Evolutionary conservation across 2,329 filamentous ascomycete species (phyloP).

Genomic region (Paraphoma chrysanthemicola): DNA sequence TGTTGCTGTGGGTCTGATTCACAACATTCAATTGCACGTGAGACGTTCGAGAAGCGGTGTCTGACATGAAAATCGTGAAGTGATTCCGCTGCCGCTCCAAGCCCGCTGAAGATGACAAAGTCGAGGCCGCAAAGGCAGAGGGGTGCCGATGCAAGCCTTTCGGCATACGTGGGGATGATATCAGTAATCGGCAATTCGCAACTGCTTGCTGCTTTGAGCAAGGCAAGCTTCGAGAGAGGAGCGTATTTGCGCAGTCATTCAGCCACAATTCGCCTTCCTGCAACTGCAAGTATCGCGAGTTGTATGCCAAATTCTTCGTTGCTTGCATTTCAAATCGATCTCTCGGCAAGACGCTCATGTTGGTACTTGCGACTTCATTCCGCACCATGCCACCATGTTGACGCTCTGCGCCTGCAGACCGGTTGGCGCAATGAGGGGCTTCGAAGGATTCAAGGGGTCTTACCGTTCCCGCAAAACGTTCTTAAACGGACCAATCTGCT

Average conservation of each 20-base stretch:
- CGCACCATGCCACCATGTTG: slow-evolving; percentile 4
- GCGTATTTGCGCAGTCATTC: not conserved
- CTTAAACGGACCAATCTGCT: slow-evolving; percentile 9
- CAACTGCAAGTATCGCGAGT: not conserved
- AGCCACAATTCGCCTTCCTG: not conserved
- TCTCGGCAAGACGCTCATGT: not conserved
- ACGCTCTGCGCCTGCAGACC: slow-evolving; percentile 14
- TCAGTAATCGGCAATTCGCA: slow-evolving; percentile 6
- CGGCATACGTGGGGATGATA: slow-evolving; percentile 3
- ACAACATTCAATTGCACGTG: slow-evolving; percentile 3
- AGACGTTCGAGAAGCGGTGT: slow-evolving; percentile 6
- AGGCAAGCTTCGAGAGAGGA: not conserved
- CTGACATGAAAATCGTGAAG: slow-evolving; percentile 5
- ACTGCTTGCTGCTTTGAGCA: not conserved
- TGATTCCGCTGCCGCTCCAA: not conserved
- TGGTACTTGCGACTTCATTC: not conserved
- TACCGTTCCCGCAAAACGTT: slow-evolving; percentile 18
- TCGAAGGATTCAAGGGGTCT: slow-evolving; percentile 14
- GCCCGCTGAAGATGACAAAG: not conserved
- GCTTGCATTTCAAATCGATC: not conserved
- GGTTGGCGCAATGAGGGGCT: slow-evolving; percentile 9
- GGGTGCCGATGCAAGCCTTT: slow-evolving; percentile 11
- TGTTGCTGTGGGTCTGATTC: not conserved
- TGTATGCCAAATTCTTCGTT: not conserved
- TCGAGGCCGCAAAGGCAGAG: slow-evolving; percentile 1